Evolutionary conservation across 805 yeast species (phyloP).

Genomic region (Myxozyma vanderwaltii): DNA sequence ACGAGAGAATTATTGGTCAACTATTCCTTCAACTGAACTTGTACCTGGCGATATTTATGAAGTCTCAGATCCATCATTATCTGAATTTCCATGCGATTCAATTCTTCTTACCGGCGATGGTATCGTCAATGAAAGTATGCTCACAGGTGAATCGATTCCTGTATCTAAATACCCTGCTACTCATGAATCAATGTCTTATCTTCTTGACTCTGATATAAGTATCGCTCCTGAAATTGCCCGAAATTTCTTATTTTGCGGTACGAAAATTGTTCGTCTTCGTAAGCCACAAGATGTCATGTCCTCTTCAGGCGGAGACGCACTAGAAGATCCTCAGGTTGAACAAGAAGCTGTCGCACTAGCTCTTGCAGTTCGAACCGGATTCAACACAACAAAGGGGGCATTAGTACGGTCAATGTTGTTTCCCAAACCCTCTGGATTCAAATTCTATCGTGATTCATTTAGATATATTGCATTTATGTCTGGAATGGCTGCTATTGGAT

Average conservation of each 20-base stretch:
- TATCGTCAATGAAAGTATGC: conserved; percentile 95
- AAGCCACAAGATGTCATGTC: conserved; percentile 46
- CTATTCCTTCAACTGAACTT: conserved; percentile 68
- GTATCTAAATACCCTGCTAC: conserved; percentile 77
- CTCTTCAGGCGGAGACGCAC: not conserved
- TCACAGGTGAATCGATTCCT: conserved; percentile 98
- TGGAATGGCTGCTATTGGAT: conserved; percentile 79
- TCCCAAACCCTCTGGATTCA: conserved; percentile 92
- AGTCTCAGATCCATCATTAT: conserved; percentile 79
- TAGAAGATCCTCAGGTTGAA: conserved; percentile 39
- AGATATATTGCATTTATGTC: conserved; percentile 96
- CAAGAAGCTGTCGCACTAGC: conserved; percentile 81
- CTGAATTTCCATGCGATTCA: conserved; percentile 84
- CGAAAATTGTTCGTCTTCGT: conserved; percentile 81
- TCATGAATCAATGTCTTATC: conserved; percentile 53
- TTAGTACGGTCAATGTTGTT: conserved; percentile 92
- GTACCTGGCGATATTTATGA: conserved; percentile 98
- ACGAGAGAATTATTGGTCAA: conserved; percentile 85
- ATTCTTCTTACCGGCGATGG: conserved; percentile 87
- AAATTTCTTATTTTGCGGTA: conserved; percentile 83
- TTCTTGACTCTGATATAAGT: conserved; percentile 47
- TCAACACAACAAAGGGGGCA: conserved; percentile 93
- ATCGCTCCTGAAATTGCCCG: conserved; percentile 68
- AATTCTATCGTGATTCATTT: conserved; percentile 92
- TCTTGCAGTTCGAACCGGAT: conserved; percentile 85